Base-by-base conservation (phyloP, 305 asterid species). In the Lippia alba region DNA sequence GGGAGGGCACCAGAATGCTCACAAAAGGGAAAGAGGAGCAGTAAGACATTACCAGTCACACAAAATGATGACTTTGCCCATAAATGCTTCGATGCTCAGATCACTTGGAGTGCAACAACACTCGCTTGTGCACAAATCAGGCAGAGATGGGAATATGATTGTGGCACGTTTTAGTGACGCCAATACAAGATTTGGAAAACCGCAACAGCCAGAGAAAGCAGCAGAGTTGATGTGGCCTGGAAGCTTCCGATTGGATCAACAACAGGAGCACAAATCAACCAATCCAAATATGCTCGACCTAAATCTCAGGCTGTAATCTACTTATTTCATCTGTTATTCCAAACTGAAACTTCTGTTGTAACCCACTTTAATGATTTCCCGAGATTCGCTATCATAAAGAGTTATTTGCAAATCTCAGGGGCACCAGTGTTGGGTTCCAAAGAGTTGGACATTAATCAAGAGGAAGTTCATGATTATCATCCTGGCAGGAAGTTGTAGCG, bases 1-100 rank as follows among this genome's bases (percentile, higher is more conserved):
- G 78, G 97, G 98, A 5, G 98, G 98, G 18, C 98, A 92, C 76
- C 97, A 92, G 80, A 92, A 92, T 80, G 98, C 97, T 48, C 98
- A 92, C 84, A 92, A 90, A 80, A 85, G 90, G 70, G 97, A 92
- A 69, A 90, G 97, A 66, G 96, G 94, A 3, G 97, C 94, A 19
- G 85, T 76, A 30, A 84, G 88, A 66, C 83, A 84, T 56, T 83
- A 85, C 73, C 97, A 83, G 64, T 82, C 93, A 41, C 88, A 87
- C 73, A 79, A 86, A 69, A 86, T 81, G 86, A 79, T 82, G 88
- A 61, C 84, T 60, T 64, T 72, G 71, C 91, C 96, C 12, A 36
- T 84, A 57, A 80, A 80, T 51, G 66, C 71, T 66, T 70, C 92
- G 75, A 80, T 80, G 89, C 74, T 79, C 76, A 80, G 97, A 85